These are phyloP conservation scores for Fraxinus xanthoxyloides DNA, from an alignment of 305 asterid genomes.

Conservation along the genomic window DNA sequence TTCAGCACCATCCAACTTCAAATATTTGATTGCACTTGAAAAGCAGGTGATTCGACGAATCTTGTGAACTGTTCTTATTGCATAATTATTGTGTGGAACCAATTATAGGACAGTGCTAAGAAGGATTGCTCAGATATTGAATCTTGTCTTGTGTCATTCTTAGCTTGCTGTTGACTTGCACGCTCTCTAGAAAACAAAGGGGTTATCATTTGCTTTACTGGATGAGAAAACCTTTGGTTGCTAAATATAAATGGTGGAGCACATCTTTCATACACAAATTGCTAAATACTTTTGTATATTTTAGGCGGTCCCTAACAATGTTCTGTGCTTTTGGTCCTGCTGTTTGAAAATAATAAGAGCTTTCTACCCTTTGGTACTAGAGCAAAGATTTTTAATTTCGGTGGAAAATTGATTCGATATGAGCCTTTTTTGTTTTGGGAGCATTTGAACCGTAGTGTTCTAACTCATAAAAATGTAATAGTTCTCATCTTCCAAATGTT, in stretches of 20 bases:
- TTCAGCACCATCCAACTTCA: constrained; percentile 73
- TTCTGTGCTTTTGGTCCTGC: not conserved
- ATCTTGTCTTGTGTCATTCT: not conserved
- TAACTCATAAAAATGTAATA: not conserved
- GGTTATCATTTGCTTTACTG: not conserved
- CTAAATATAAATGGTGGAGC: not conserved
- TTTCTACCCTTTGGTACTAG: not conserved
- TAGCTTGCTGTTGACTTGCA: not conserved
- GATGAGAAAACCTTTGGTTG: not conserved
- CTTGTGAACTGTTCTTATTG: constrained; percentile 18
- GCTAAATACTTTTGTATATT: not conserved
- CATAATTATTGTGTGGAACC: constrained; percentile 12
- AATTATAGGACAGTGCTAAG: not conserved
- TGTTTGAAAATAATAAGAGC: not conserved
- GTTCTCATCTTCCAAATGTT: not conserved
- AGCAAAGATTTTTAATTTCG: not conserved
- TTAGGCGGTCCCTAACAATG: not conserved
- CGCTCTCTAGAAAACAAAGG: not conserved
- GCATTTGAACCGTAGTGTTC: not conserved
- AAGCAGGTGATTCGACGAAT: constrained; percentile 63
- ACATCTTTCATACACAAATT: not conserved
- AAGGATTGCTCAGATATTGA: constrained; percentile 4
- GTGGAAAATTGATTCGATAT: not conserved
- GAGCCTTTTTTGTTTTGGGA: not conserved
- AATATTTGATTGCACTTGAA: constrained; percentile 82